These are phyloP conservation scores for Sodiomyces alkalinus DNA, from an alignment of 2,329 filamentous ascomycete species.

Conservation along the genomic window DNA sequence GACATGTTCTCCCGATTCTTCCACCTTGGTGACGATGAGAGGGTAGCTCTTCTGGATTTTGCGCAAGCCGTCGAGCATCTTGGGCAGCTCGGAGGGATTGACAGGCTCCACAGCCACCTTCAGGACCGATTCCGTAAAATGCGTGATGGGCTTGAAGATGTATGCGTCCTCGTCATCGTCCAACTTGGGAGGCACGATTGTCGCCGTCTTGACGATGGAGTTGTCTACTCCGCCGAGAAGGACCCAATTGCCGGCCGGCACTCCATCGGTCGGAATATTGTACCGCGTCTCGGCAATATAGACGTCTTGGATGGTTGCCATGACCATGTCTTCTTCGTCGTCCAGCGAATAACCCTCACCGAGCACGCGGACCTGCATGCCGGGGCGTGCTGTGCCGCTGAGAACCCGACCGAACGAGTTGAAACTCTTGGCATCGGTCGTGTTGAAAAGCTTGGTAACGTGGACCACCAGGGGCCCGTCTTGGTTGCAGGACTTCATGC, in stretches of 20 bases:
- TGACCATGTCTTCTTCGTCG: constrained; percentile 93
- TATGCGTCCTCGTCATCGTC: constrained; percentile 84
- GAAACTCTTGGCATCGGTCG: constrained; percentile 79
- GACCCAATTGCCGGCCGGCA: constrained; percentile 88
- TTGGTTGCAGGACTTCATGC: constrained; percentile 72
- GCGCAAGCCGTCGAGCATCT: constrained; percentile 93
- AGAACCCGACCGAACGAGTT: constrained; percentile 81
- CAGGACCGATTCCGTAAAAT: constrained; percentile 95
- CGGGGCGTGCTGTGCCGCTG: constrained; percentile 76
- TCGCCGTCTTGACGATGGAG: constrained; percentile 95
- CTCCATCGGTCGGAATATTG: constrained; percentile 78
- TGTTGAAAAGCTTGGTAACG: constrained; percentile 85
- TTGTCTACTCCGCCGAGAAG: constrained; percentile 90
- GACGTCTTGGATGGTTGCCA: constrained; percentile 69
- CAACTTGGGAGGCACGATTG: constrained; percentile 65
- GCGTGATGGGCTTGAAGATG: constrained; percentile 83
- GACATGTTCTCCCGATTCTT: constrained; percentile 94
- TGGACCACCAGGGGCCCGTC: constrained; percentile 87
- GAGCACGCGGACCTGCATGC: constrained; percentile 73
- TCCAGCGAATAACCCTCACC: constrained; percentile 93
- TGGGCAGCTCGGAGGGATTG: constrained; percentile 92
- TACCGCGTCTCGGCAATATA: constrained; percentile 89
- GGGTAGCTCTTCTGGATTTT: constrained; percentile 98
- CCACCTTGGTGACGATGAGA: constrained; percentile 88
- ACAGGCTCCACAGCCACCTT: constrained; percentile 97